phyloP scores from a whole-genome alignment of 2,329 filamentous ascomycete genomes.

The Aureobasidium sp. region DNA sequence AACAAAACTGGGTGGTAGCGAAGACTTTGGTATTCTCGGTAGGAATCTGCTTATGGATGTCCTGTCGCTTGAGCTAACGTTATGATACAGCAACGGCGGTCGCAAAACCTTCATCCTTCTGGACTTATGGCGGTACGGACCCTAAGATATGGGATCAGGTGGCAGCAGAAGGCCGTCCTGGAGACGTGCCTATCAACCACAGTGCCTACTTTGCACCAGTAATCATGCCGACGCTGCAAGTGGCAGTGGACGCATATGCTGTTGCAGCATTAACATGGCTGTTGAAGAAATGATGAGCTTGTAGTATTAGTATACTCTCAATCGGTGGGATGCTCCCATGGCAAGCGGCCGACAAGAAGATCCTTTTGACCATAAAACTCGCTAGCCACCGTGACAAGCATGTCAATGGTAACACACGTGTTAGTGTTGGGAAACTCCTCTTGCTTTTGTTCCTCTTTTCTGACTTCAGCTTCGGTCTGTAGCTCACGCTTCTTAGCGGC shows the following conservation, averaged over 20 bases:
- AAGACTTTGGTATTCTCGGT: conserved; percentile 54
- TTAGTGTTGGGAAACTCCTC: conserved; percentile 23
- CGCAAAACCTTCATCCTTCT: conserved; percentile 46
- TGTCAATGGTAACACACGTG: conserved; percentile 69
- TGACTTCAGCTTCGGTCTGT: background rate
- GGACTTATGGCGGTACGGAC: conserved; percentile 50
- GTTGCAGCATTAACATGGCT: conserved; percentile 31
- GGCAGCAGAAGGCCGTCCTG: conserved; percentile 38
- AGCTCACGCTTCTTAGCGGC: conserved; percentile 11
- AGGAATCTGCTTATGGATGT: conserved; percentile 20
- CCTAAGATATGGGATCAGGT: conserved; percentile 44
- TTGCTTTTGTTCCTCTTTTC: conserved; percentile 16
- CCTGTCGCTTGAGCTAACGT: background rate
- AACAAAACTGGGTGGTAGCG: conserved; percentile 41
- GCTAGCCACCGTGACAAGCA: conserved; percentile 82
- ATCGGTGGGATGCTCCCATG: conserved; percentile 17
- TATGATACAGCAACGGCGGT: conserved; percentile 34
- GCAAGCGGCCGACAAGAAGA: conserved; percentile 56
- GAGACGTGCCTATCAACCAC: conserved; percentile 52
- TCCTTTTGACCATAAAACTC: conserved; percentile 88
- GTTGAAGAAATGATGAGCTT: conserved; percentile 10
- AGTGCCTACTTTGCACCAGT: conserved; percentile 53
- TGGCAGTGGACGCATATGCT: conserved; percentile 38
- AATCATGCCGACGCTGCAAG: conserved; percentile 51
- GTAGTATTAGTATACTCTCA: background rate